phyloP scores from a whole-genome alignment of 495 filamentous ascomycete genomes.

The Pseudomonodictys pantanalensis region DNA sequence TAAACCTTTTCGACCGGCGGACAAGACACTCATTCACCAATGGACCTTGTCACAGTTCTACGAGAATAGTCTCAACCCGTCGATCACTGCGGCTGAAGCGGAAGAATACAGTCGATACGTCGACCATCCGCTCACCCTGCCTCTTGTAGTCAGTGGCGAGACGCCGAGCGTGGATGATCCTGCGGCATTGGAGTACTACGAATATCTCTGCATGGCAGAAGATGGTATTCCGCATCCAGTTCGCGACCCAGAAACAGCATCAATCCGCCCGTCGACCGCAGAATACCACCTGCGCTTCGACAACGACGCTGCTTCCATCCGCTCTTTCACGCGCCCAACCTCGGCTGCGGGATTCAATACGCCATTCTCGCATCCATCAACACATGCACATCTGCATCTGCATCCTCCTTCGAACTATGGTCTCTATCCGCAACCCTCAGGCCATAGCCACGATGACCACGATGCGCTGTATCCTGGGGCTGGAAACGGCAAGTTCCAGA shows the following conservation, averaged over 20 bases:
- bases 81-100: slow-evolving; percentile 67
- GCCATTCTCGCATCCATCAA: slow-evolving; percentile 12
- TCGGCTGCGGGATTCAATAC: slow-evolving; percentile 18
- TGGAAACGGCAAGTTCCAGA: slow-evolving; percentile 17
- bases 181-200: slow-evolving; percentile 63
- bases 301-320: background rate
- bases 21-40: slow-evolving; percentile 52
- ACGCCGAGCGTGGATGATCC: slow-evolving; percentile 47
- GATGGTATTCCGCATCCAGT: background rate
- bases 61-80: slow-evolving; percentile 72
- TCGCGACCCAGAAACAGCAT: background rate
- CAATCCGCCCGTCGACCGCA: background rate
- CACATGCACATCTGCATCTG: background rate
- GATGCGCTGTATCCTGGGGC: background rate
- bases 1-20: slow-evolving; percentile 35
- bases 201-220: slow-evolving; percentile 54
- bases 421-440: background rate
- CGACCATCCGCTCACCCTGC: slow-evolving; percentile 82
- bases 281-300: background rate
- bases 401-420: background rate
- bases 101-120: slow-evolving; percentile 91
- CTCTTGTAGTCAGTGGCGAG: slow-evolving; percentile 78
- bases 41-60: slow-evolving; percentile 87
- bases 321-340: slow-evolving; percentile 19
- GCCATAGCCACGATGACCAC: background rate